These are phyloP conservation scores for Backusella liffmaniae DNA, from an alignment of 192 early-diverging fungal genomes.

Conservation along the genomic window DNA sequence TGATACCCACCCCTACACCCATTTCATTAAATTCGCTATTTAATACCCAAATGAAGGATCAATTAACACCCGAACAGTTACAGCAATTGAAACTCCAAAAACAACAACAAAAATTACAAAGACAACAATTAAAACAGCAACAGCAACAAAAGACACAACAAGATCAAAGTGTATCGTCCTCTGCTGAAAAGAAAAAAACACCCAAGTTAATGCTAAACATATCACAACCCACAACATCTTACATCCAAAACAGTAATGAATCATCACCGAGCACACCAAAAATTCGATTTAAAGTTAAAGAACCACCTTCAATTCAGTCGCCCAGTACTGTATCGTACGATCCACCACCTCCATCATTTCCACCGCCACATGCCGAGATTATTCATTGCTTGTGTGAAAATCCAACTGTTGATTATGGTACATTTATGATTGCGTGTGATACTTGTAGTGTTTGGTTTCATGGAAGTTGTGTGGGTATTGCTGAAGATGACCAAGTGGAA, in stretches of 20 bases:
- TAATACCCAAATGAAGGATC: neutral
- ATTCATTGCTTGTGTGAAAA: constrained; percentile 58
- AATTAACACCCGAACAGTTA: neutral
- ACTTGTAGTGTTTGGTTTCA: constrained; percentile 62
- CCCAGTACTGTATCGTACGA: neutral
- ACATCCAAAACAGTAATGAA: neutral
- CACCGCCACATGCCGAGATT: constrained; percentile 26
- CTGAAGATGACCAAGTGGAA: constrained; percentile 27
- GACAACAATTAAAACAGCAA: constrained; percentile 13
- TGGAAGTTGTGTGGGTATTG: constrained; percentile 54
- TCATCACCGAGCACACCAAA: constrained; percentile 30
- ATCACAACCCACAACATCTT: constrained; percentile 7
- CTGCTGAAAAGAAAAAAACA: neutral
- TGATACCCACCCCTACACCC: constrained; percentile 8
- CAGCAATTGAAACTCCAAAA: constrained; percentile 6
- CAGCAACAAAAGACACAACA: neutral
- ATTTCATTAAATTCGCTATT: neutral
- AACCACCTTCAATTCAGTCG: constrained; percentile 16
- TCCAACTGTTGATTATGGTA: constrained; percentile 58
- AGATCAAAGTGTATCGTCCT: neutral
- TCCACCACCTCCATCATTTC: neutral
- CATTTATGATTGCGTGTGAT: constrained; percentile 67
- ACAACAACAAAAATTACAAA: constrained; percentile 8
- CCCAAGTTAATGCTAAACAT: constrained; percentile 23
- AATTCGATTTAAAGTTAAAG: constrained; percentile 37